Evolutionary conservation across 441 rosid species (phyloP).

Genomic region (Pelargonium australe): DNA sequence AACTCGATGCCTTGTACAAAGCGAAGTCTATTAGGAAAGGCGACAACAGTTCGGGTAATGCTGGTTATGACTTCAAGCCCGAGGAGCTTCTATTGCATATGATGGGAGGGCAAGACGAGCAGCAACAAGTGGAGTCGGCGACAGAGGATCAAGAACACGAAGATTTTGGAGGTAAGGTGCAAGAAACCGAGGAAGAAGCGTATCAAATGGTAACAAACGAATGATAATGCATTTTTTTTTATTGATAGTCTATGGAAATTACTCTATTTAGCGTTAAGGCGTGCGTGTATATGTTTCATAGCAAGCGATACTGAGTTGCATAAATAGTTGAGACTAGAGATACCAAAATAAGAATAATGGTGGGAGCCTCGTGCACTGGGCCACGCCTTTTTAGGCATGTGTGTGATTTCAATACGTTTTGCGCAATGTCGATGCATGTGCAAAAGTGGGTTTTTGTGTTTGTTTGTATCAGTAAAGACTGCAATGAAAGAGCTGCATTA

Average conservation of each 20-base stretch:
- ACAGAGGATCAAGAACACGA: constrained; percentile 47
- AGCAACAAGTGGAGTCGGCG: constrained; percentile 28
- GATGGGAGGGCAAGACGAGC: constrained; percentile 38
- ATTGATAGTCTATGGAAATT: too few relatives aligned
- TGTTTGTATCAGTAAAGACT: constrained; percentile 18
- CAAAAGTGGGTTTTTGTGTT: constrained; percentile 18
- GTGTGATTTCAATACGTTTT: constrained; percentile 1
- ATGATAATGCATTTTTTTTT: too few relatives aligned
- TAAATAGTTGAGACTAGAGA: too few relatives aligned
- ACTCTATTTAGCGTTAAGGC: too few relatives aligned
- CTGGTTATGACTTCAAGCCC: constrained; percentile 36
- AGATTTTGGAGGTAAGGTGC: not conserved
- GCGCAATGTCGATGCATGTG: constrained; percentile 6
- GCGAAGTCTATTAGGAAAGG: constrained; percentile 38
- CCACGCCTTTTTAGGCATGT: constrained; percentile 6
- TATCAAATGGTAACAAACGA: too few relatives aligned
- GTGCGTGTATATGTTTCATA: too few relatives aligned
- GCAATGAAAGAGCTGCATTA: constrained; percentile 13
- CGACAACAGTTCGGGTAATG: constrained; percentile 20
- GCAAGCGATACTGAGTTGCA: too few relatives aligned
- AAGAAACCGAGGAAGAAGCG: too few relatives aligned
- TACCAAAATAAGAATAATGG: too few relatives aligned
- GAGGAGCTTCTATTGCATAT: constrained; percentile 50
- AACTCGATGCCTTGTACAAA: constrained; percentile 63
- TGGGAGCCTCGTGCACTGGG: too few relatives aligned